phyloP scores from a whole-genome alignment of 1,284 basidiomycete species.

The Leccinum variabile region DNA sequence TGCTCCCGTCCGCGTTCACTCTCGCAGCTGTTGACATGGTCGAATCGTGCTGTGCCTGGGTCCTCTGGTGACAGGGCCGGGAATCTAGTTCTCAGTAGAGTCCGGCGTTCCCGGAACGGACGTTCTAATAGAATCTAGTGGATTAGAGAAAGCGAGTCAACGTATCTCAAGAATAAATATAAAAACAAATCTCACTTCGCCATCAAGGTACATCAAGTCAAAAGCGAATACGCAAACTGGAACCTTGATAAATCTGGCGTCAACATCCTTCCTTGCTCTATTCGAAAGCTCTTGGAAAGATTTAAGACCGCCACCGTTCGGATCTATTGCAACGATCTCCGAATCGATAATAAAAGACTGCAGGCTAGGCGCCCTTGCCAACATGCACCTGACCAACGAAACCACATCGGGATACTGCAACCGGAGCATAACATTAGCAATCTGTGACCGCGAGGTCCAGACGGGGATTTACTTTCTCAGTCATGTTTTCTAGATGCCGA shows the following conservation, averaged over 20 bases:
- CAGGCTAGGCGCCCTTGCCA: slow-evolving; percentile 44
- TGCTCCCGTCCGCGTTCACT: slow-evolving; percentile 62
- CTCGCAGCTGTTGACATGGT: slow-evolving; percentile 78
- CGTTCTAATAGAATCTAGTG: slow-evolving; percentile 65
- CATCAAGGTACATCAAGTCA: slow-evolving; percentile 89
- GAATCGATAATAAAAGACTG: slow-evolving; percentile 82
- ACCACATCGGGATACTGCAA: slow-evolving; percentile 86
- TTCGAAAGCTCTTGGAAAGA: slow-evolving; percentile 88
- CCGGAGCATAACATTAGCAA: slow-evolving; percentile 23
- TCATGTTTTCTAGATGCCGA: slow-evolving; percentile 92
- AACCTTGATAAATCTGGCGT: slow-evolving; percentile 76
- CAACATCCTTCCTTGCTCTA: slow-evolving; percentile 85
- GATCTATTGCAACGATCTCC: slow-evolving; percentile 80
- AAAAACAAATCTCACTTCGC: slow-evolving; percentile 48
- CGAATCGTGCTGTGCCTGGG: slow-evolving; percentile 62
- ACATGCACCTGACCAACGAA: slow-evolving; percentile 52
- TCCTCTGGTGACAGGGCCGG: slow-evolving; percentile 49
- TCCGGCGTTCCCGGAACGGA: slow-evolving; percentile 74
- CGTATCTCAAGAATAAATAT: background rate
- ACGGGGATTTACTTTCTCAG: slow-evolving; percentile 60
- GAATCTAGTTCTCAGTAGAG: slow-evolving; percentile 61
- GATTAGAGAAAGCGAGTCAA: background rate
- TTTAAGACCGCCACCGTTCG: slow-evolving; percentile 61
- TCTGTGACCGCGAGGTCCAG: slow-evolving; percentile 3
- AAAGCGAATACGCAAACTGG: slow-evolving; percentile 87